Percentiles rank a stretch among this genome's conserved stretches.
These are phyloP conservation scores for Euphorbia tirucalli DNA, from an alignment of 345 rosid genomes.

Conservation along the genomic window DNA sequence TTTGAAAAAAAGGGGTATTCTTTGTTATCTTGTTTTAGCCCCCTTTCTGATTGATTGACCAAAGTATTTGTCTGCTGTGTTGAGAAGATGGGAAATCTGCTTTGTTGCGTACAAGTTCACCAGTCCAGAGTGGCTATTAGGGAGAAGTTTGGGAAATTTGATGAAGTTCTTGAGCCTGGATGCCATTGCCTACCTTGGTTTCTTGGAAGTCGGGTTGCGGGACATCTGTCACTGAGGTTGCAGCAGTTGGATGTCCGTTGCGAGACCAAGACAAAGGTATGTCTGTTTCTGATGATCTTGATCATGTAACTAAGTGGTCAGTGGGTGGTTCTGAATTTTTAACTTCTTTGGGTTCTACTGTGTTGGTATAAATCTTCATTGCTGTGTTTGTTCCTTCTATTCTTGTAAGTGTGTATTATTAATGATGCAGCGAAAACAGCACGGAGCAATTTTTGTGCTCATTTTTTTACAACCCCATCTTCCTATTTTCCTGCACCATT, in stretches of 20 bases:
- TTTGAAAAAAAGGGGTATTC: background rate
- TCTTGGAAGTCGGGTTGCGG: slow-evolving; percentile 36
- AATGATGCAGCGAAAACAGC: background rate
- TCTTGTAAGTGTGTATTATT: background rate
- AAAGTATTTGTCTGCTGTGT: background rate
- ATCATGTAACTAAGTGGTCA: background rate
- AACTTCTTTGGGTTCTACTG: background rate
- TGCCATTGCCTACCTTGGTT: slow-evolving; percentile 47
- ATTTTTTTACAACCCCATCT: no score
- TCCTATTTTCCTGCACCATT: no score
- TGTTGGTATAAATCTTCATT: background rate
- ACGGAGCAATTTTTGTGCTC: no score
- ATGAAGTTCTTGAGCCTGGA: slow-evolving; percentile 42
- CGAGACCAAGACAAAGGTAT: slow-evolving; percentile 46
- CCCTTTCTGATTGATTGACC: background rate
- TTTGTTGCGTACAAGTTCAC: slow-evolving; percentile 36
- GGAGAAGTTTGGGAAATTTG: slow-evolving; percentile 42
- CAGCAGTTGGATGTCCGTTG: slow-evolving; percentile 45
- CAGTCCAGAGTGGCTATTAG: slow-evolving; percentile 41
- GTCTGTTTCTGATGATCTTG: background rate
- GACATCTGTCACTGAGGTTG: slow-evolving; percentile 40
- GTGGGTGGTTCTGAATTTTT: background rate
- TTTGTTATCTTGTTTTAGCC: background rate
- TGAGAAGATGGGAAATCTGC: slow-evolving; percentile 38
- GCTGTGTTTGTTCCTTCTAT: background rate